Percentiles rank a stretch among this genome's conserved stretches.
These are phyloP conservation scores for Penicillium sp. DNA, from an alignment of 2,329 filamentous ascomycete genomes.

Conservation along the genomic window DNA sequence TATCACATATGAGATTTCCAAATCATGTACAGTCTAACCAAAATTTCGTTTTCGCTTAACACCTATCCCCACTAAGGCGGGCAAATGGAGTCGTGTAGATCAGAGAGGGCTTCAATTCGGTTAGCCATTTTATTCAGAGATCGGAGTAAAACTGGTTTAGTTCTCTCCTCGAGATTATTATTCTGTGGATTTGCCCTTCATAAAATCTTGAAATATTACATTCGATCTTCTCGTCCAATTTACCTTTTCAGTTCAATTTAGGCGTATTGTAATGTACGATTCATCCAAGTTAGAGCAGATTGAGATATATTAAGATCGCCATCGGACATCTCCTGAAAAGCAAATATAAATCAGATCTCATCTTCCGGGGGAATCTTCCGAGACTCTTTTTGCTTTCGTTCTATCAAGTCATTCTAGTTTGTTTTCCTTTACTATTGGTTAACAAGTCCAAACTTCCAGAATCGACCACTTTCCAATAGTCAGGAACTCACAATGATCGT, in stretches of 20 bases:
- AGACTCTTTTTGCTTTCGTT: not conserved
- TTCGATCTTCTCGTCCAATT: too few relatives aligned
- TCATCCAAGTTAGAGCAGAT: too few relatives aligned
- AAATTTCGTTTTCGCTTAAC: slow-evolving; percentile 19
- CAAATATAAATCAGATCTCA: slow-evolving; percentile 3
- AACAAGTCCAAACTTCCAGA: not conserved
- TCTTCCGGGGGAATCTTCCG: not conserved
- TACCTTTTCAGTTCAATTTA: too few relatives aligned
- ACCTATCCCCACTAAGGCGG: slow-evolving; percentile 5
- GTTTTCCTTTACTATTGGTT: not conserved
- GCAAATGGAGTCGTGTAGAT: slow-evolving; percentile 3
- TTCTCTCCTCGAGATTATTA: too few relatives aligned
- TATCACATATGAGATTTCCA: not conserved
- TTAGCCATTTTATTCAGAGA: too few relatives aligned
- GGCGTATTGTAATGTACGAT: too few relatives aligned
- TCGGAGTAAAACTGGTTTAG: too few relatives aligned
- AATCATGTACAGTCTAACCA: not conserved
- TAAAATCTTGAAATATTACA: too few relatives aligned
- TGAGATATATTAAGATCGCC: not conserved
- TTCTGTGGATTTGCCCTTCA: too few relatives aligned
- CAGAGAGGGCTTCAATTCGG: not conserved
- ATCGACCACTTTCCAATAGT: not conserved
- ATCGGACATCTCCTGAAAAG: not conserved
- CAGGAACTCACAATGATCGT: not conserved
- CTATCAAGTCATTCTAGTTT: not conserved